Evolutionary conservation across 768 basidiomycete species (phyloP), one percentile per base, ranked within the genome.

Genomic region (Trametes sanguinea): DNA sequence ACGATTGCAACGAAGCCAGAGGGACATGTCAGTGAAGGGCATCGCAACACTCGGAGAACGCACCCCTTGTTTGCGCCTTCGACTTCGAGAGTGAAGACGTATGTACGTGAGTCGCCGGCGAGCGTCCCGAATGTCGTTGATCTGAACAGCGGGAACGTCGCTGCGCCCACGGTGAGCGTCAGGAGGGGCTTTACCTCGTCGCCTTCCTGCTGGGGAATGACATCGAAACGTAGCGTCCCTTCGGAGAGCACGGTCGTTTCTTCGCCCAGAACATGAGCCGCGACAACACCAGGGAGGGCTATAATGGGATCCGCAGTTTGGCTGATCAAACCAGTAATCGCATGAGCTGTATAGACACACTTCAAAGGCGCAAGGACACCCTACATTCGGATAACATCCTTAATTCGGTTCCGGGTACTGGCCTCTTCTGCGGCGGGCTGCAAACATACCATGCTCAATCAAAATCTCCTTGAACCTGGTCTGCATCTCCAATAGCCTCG

Each of bases 401-500:
- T 63, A 46, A 56, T 54, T 11, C 53, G 48, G 39, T 69, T 63
- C 55, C 65, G 65, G 13, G 67, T 66, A 22, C 54, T 57, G 11
- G 64, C 63, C 50, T 65, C 65, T 27, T 64, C 44, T 3, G 68
- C 64, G n/a, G n/a, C n/a, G 8, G 62, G 65, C 56, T 69, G 68
- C 51, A 42, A 72, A 48, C 16, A 72, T 39, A 13, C 64, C 67
- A 37, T 65, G 55, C 45, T 63, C 56, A 43, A 71, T 63, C n/a
- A 72, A 56, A 11, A 67, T 48, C 64, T 67, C 60, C 60, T 72
- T 69, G 50, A 72, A 72, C 53, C 44, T 63, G 47, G 64, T 67
- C 54, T 69, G 69, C 30, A 67, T 51, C 30, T 55, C 48, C 30
- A 54, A 53, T 14, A 67, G n/a, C 40, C 44, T 45, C 39, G 62